A percentile compares a stretch with the other conserved stretches of the same genome.
These are phyloP conservation scores for Gamarada debralockiae DNA, from an alignment of 495 filamentous ascomycete species.

Conservation along the genomic window DNA sequence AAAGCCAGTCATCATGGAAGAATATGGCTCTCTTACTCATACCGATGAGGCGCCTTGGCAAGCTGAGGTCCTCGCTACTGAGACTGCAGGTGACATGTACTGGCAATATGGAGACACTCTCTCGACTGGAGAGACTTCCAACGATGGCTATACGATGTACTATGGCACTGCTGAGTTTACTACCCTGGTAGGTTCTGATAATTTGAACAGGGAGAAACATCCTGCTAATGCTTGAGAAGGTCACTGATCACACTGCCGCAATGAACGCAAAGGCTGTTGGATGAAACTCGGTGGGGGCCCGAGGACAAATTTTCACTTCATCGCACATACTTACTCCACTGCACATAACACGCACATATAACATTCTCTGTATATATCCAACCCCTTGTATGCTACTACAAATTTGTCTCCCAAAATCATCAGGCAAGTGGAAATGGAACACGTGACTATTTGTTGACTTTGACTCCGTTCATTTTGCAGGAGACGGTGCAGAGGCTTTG, in stretches of 20 bases:
- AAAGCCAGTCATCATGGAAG: constrained; percentile 63
- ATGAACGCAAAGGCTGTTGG: neutral
- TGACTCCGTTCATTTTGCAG: too few relatives aligned
- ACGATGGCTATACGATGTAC: constrained; percentile 57
- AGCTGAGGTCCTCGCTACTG: constrained; percentile 41
- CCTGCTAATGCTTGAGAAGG: neutral
- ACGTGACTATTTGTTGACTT: too few relatives aligned
- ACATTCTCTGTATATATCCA: neutral
- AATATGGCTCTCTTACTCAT: constrained; percentile 51
- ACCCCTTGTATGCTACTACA: too few relatives aligned
- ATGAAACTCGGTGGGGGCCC: neutral
- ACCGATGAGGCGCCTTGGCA: constrained; percentile 51
- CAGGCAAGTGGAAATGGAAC: too few relatives aligned
- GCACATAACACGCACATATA: neutral
- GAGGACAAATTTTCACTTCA: neutral
- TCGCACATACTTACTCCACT: neutral
- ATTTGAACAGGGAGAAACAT: neutral
- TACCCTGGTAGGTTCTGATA: constrained; percentile 40
- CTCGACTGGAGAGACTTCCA: constrained; percentile 40
- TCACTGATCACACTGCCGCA: neutral
- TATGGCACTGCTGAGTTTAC: constrained; percentile 50
- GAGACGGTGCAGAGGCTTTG: too few relatives aligned
- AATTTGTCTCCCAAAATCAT: too few relatives aligned
- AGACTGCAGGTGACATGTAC: constrained; percentile 53
- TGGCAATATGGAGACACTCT: constrained; percentile 62